Base-by-base conservation (phyloP, 2,329 filamentous ascomycete species). In the Phyllosticta citribraziliensis region DNA sequence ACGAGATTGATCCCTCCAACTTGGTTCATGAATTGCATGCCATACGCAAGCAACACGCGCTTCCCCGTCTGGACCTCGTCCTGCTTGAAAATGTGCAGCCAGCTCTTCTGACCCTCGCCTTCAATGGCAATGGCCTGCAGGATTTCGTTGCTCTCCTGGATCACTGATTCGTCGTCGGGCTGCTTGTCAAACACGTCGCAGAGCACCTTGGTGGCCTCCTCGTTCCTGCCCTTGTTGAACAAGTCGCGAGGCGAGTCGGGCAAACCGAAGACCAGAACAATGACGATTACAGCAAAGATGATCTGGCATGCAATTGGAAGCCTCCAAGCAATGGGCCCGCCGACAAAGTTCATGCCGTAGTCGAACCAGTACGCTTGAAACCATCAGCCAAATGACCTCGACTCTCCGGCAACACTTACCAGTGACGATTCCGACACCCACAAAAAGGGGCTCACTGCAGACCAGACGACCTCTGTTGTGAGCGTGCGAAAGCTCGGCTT, bases 11-110 rank as follows among this genome's bases (percentile, higher is more conserved):
- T 59, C 25, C 56, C 60, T 27, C 81, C 79, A 5, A 85, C 73
- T 64, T 87, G 84, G 68, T 86, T 84, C 78, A 86, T 83, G 56
- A 86, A 75, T 69, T 87, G 84, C 10, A 78, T 79, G 20, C 77
- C 79, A 1, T 80, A 76, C 12, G 83, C 84, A 8, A 87, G 76
- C 50, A 85, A 62, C 75, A 86, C 82, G 54, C 84, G 84, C 74
- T 83, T 84, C 65, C 84, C 84, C 58, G 78, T 76, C 2, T 82
- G 85, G 33, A 40, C 33, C 5, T 74, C 57, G 66, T 69, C 64
- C 73, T 71, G 25, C 71, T 70, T 25, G 27, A 61, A 61, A 10
- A 61, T 57, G 14, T 61, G 59, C 19, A 61, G 47, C 59, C 59
- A 61, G 35, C 59, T 61, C 59, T 56, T 61, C 55, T 61, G 59